Evolutionary conservation across 164 flowering plant species (phyloP).

Genomic region (Kalanchoe fedtschenkoi): DNA sequence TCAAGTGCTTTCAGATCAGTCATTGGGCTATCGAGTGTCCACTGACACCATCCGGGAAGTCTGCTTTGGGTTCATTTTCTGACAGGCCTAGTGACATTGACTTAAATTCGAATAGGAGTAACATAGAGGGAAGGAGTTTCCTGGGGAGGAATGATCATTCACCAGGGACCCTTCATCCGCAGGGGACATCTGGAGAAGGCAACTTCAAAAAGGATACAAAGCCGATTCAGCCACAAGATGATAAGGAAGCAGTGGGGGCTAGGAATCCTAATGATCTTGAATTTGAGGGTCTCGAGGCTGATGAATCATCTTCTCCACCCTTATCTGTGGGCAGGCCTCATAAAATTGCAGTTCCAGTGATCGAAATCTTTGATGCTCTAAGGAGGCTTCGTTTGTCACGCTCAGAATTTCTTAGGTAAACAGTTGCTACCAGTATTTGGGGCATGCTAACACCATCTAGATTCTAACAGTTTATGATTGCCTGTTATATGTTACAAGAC

Average conservation of each 20-base stretch:
- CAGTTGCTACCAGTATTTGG: too few relatives aligned
- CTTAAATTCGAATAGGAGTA: background rate
- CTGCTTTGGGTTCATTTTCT: background rate
- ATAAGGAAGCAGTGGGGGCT: background rate
- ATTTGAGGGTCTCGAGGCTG: conserved; percentile 12
- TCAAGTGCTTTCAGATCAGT: conserved; percentile 52
- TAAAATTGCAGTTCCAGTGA: conserved; percentile 29
- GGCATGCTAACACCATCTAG: too few relatives aligned
- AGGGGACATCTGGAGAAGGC: background rate
- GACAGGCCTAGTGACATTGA: background rate
- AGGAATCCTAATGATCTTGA: background rate
- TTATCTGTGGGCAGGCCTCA: conserved; percentile 11
- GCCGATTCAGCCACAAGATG: background rate
- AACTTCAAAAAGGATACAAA: background rate
- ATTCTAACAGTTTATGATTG: too few relatives aligned
- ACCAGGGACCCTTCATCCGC: too few relatives aligned
- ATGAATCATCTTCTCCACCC: conserved; percentile 16
- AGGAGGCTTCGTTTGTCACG: conserved; percentile 66
- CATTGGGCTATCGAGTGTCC: conserved; percentile 82
- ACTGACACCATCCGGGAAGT: conserved; percentile 15
- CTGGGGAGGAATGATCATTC: background rate
- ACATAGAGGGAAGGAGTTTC: background rate
- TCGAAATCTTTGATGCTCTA: conserved; percentile 39
- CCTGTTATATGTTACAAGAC: too few relatives aligned
- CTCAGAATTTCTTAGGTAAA: conserved; percentile 61